A percentile compares a stretch with the other conserved stretches of the same genome.
These are phyloP conservation scores for Phytophthora parvispora DNA, from an alignment of 352 stramenopile genomes.

Conservation along the genomic window DNA sequence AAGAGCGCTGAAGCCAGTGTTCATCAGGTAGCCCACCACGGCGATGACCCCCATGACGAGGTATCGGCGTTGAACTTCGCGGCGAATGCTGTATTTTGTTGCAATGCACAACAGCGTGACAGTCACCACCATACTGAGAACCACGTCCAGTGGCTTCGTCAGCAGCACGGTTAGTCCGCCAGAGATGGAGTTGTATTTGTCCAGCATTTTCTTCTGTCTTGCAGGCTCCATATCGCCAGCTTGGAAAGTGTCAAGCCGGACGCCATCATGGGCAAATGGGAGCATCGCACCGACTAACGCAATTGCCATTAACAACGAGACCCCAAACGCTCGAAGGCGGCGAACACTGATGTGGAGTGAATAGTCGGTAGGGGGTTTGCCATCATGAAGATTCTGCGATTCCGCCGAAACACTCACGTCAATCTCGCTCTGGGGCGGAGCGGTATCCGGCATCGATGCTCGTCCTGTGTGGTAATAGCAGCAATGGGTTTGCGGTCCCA, in stretches of 20 bases:
- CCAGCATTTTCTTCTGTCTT: conserved; percentile 8
- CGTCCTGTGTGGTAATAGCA: not conserved
- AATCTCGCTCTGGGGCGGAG: not conserved
- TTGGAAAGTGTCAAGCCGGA: conserved; percentile 6
- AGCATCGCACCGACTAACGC: not conserved
- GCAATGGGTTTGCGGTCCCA: too few species aligned
- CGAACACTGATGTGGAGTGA: not conserved
- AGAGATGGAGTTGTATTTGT: conserved; percentile 14
- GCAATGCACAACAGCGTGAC: conserved; percentile 6
- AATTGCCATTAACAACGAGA: not conserved
- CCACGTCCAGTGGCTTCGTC: conserved; percentile 18
- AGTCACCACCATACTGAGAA: conserved; percentile 15
- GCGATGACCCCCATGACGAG: conserved; percentile 8
- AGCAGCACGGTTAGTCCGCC: conserved; percentile 7
- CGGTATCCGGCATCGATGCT: not conserved
- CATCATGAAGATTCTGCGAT: not conserved
- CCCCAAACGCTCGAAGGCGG: not conserved
- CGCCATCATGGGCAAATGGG: not conserved
- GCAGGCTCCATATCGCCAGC: conserved; percentile 9
- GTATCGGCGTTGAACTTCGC: conserved; percentile 8
- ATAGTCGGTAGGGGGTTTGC: not conserved
- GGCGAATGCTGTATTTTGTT: conserved; percentile 4
- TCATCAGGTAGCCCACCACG: conserved; percentile 17
- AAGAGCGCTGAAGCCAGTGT: conserved; percentile 19
- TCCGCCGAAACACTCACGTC: not conserved